Conservation (phyloP, 2,329 filamentous ascomycete genomes). For the Daldinia eschscholtzii region DNA sequence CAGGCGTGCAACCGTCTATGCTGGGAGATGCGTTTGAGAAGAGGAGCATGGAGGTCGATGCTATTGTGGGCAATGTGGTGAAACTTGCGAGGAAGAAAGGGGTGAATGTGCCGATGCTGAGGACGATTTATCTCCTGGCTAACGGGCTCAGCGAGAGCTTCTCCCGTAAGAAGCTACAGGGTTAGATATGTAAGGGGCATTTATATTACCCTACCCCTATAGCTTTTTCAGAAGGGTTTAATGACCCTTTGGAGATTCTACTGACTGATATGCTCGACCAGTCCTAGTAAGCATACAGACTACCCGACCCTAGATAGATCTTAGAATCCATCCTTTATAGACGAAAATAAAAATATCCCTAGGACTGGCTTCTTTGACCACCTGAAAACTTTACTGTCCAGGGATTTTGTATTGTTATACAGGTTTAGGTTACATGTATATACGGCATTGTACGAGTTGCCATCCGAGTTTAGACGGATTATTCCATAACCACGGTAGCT, state of each 20-base stretch:
- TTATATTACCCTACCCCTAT: background rate
- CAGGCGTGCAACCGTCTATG: conserved; percentile 53
- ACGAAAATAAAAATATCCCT: background rate
- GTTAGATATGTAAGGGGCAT: background rate
- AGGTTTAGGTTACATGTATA: conserved; percentile 52
- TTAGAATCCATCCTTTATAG: background rate
- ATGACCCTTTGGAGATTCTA: background rate
- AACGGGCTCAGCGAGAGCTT: conserved; percentile 53
- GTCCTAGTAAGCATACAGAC: background rate
- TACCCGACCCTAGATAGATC: background rate
- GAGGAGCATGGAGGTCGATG: conserved; percentile 51
- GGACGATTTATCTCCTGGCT: conserved; percentile 57
- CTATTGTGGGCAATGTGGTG: conserved; percentile 54
- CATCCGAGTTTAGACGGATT: conserved; percentile 51
- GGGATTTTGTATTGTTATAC: conserved; percentile 48
- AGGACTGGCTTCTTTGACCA: conserved; percentile 2
- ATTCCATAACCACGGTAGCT: conserved; percentile 92
- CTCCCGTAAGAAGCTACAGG: conserved; percentile 13
- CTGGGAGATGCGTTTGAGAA: conserved; percentile 50
- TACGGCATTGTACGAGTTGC: conserved; percentile 39
- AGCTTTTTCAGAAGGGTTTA: background rate
- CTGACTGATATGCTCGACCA: background rate
- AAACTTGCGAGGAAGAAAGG: conserved; percentile 48
- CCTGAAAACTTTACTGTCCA: background rate
- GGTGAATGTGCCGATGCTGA: conserved; percentile 50